Evolutionary conservation across 306 rosid species (phyloP).

Genomic region (Cucumis melo): DNA sequence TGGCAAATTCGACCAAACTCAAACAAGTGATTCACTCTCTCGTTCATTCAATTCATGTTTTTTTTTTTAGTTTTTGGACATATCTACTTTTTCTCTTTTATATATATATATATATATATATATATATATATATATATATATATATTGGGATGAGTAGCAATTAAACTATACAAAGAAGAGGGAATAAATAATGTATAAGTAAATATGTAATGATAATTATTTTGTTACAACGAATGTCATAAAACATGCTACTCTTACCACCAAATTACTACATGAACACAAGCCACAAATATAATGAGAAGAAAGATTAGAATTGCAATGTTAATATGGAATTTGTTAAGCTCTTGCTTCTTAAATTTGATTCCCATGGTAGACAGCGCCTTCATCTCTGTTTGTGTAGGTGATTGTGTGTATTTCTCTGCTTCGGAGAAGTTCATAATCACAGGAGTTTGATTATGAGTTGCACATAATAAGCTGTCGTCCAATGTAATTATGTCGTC

Average conservation of each 20-base stretch:
- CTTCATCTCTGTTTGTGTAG: background rate
- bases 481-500: slow-evolving; percentile 72
- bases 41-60: no score
- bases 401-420: slow-evolving; percentile 11
- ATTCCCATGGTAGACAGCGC: slow-evolving; percentile 38
- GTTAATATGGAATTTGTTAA: background rate
- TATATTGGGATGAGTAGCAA: background rate
- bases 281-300: background rate
- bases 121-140: no score
- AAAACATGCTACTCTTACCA: background rate
- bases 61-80: no score
- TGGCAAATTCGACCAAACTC: no score
- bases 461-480: slow-evolving; percentile 19
- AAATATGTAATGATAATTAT: background rate
- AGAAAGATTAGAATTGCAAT: background rate
- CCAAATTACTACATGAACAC: background rate
- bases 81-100: no score
- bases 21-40: no score
- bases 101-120: no score
- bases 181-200: background rate
- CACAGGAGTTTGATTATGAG: background rate
- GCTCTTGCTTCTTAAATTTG: slow-evolving; percentile 1
- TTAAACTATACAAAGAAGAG: background rate
- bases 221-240: background rate
- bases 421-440: slow-evolving; percentile 2